Evolutionary conservation across 345 rosid genomes (phyloP), one percentile per base, ranked within the genome.

Genomic region (Carallia pectinifolia): DNA sequence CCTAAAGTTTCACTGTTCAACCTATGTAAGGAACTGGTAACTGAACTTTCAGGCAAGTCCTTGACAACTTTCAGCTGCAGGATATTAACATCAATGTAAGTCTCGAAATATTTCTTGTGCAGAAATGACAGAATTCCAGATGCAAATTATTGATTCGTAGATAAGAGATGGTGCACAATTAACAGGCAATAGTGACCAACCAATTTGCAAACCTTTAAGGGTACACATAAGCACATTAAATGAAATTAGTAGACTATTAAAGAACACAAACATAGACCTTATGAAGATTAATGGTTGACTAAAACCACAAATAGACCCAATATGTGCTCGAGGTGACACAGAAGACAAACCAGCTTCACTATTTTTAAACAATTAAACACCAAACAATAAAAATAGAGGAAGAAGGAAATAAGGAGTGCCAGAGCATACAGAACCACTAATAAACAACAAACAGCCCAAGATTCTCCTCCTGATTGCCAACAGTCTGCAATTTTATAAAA

Each of bases 1-100:
- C 72, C 85, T 67, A 75, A 65, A 38, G 63, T 77, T 81, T 66
- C 69, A 39, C 76, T 74, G 77, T 69, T 79, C 54, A 66, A 60
- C 74, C 50, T 71, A 72, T 69, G 62, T 60, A 70, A 64, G 69
- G 59, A 62, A 69, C 65, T 39, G 58, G 34, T 62, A 79, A 68
- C 76, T 71, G 88, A 76, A 74, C 69, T 65, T 70, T 79, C 89
- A 34, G 75, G 76, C 72, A 84, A 77, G 73, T 85, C 87, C 81
- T 75, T 82, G 77, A 74, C 72, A 61, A 73, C 64, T 79, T 82
- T 86, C 63, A 82, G 74, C 91, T 87, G 90, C 82, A 86, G 85
- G 55, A 71, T 30, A 80, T 68, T 58, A 65, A 69, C 7, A 74
- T 68, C 27, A 71, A 70, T 70, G 74, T 60, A 70, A 76, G 71